These are phyloP conservation scores for Eucalyptus guilfoylei DNA, from an alignment of 345 rosid genomes.

Conservation along the genomic window DNA sequence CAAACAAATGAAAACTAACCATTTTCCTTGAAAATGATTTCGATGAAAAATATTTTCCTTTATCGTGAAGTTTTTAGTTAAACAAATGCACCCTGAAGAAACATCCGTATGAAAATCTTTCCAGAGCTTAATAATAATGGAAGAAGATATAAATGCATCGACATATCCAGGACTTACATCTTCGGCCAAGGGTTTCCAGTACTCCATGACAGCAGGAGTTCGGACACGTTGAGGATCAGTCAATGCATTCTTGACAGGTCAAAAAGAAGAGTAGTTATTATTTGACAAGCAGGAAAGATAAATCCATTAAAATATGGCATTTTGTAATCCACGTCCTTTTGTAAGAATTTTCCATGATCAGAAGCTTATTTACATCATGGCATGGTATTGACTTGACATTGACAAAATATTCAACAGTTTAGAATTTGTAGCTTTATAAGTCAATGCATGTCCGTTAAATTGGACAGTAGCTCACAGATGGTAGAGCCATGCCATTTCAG, in stretches of 20 bases:
- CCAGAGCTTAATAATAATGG: neutral
- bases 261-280: neutral
- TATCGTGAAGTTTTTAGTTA: neutral
- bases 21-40: neutral
- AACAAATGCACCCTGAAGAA: neutral
- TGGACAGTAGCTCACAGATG: neutral
- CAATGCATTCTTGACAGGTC: slow-evolving; percentile 60
- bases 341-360: neutral
- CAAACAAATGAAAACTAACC: neutral
- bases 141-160: neutral
- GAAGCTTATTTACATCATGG: neutral
- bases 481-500: neutral
- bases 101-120: neutral
- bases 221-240: slow-evolving; percentile 86
- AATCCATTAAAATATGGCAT: neutral
- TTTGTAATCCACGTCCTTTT: neutral
- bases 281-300: neutral
- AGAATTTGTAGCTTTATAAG: neutral
- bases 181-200: slow-evolving; percentile 96
- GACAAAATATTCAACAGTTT: neutral
- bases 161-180: slow-evolving; percentile 47
- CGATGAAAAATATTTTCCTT: neutral
- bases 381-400: neutral
- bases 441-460: neutral
- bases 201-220: slow-evolving; percentile 77